Evolutionary conservation across 257 asterid genomes (phyloP).

Genomic region (Mitragyna speciosa): DNA sequence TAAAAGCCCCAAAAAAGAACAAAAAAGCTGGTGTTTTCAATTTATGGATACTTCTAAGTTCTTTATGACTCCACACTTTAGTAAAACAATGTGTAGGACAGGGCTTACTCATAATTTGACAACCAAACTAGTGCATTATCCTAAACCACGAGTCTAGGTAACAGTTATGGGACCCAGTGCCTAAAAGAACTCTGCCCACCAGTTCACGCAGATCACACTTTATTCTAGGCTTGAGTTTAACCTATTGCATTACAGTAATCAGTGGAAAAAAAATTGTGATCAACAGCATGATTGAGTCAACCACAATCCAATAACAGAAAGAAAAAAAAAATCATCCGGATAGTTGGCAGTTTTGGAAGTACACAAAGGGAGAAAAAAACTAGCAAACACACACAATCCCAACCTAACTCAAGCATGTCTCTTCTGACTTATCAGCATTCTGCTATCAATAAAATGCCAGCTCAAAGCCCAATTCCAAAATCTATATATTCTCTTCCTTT

Average conservation of each 20-base stretch:
- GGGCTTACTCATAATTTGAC: neutral
- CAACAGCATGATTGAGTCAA: neutral
- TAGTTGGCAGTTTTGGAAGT: neutral
- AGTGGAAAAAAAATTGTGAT: neutral
- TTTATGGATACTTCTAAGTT: neutral
- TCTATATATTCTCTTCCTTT: neutral
- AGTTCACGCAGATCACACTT: neutral
- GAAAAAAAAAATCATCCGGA: neutral
- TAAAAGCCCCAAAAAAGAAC: neutral
- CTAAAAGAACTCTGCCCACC: neutral
- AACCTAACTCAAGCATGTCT: neutral
- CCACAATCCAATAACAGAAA: neutral
- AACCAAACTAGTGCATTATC: neutral
- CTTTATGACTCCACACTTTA: neutral
- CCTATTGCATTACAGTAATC: neutral
- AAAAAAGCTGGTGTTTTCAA: neutral
- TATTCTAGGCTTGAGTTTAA: neutral
- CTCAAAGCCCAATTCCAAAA: neutral
- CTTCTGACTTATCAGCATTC: neutral
- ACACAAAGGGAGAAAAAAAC: neutral
- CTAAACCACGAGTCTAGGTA: slow-evolving; percentile 3
- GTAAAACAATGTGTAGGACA: neutral
- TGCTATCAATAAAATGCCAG: neutral
- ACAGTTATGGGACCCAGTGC: neutral
- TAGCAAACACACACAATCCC: neutral